phyloP scores from a whole-genome alignment of 148 eudicot species.

The Cornus controversa region DNA sequence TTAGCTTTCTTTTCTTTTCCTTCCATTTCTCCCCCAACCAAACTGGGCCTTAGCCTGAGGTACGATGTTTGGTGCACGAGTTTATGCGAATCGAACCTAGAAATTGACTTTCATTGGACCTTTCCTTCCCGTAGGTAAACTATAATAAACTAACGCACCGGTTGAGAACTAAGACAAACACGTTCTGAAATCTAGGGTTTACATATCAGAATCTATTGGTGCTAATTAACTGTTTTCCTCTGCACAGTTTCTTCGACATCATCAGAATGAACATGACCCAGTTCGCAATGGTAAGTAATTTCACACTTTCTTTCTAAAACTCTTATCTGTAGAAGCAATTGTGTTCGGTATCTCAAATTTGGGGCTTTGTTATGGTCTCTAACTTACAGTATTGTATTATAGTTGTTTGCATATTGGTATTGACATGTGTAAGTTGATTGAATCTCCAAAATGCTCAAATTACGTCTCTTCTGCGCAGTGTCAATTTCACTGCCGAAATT shows the following conservation, averaged over 20 bases:
- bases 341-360: background rate
- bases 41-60: no score
- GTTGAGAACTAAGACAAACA: background rate
- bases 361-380: background rate
- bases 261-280: constrained; percentile 52
- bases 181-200: background rate
- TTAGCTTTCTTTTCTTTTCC: no score
- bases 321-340: background rate
- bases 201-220: background rate
- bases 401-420: no score
- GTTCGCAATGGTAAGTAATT: constrained; percentile 53
- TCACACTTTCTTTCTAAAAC: background rate
- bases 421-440: no score
- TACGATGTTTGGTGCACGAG: no score
- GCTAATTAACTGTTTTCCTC: background rate
- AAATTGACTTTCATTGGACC: no score
- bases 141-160: no score
- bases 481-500: background rate
- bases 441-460: background rate
- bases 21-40: no score
- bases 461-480: background rate
- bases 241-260: constrained; percentile 7
- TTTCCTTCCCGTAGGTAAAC: no score
- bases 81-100: no score
- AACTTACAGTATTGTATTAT: no score